These are phyloP conservation scores for Metschnikowia chrysomelidarum DNA, from an alignment of 805 yeast genomes.

Conservation along the genomic window DNA sequence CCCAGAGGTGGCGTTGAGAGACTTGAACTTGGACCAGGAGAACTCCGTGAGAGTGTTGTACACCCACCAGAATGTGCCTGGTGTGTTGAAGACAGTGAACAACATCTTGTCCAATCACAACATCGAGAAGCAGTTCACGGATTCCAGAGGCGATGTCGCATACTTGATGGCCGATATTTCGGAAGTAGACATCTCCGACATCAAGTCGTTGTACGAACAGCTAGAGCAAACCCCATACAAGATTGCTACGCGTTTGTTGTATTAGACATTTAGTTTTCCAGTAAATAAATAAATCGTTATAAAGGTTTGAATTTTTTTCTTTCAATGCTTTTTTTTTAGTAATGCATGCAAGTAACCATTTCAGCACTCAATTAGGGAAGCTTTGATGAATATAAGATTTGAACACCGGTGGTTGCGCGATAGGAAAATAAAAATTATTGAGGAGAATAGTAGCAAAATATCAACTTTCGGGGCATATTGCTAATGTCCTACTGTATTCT, in stretches of 20 bases:
- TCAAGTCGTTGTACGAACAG: constrained; percentile 79
- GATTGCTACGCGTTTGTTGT: constrained; percentile 85
- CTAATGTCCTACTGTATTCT: too few relatives aligned
- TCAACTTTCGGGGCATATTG: too few relatives aligned
- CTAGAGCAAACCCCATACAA: constrained; percentile 88
- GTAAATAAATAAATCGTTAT: neutral
- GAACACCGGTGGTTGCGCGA: too few relatives aligned
- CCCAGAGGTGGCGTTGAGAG: constrained; percentile 95
- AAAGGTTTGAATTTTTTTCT: too few relatives aligned
- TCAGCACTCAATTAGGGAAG: too few relatives aligned
- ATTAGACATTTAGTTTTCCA: constrained; percentile 41
- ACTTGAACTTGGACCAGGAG: constrained; percentile 81
- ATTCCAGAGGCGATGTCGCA: constrained; percentile 93
- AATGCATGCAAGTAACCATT: too few relatives aligned
- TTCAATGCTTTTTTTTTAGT: too few relatives aligned
- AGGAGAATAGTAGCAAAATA: too few relatives aligned
- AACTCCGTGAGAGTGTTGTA: constrained; percentile 90
- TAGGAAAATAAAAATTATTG: too few relatives aligned
- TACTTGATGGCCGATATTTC: constrained; percentile 97
- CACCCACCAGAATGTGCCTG: constrained; percentile 97
- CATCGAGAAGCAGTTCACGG: constrained; percentile 98
- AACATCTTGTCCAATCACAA: constrained; percentile 92
- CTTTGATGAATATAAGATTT: too few relatives aligned
- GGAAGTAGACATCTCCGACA: constrained; percentile 77
- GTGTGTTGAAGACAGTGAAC: constrained; percentile 96